Conservation (phyloP, 768 basidiomycete species). For the Russula brevipes region DNA sequence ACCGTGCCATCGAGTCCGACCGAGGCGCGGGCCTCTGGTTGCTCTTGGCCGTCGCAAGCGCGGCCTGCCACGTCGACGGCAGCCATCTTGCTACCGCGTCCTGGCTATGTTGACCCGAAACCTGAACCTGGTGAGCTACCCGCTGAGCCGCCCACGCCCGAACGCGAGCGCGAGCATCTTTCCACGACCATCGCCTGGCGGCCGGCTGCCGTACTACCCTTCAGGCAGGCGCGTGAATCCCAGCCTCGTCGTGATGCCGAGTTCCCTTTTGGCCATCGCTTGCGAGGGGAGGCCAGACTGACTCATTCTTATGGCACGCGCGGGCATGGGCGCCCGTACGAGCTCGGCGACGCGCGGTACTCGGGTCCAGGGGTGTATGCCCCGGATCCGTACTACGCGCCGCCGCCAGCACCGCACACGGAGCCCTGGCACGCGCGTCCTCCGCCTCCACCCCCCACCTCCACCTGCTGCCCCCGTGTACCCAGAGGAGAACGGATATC, state of each 20-base stretch:
- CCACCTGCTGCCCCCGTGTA: not conserved
- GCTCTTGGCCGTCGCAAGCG: not conserved
- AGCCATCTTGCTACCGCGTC: conserved; percentile 4
- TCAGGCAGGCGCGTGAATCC: not conserved
- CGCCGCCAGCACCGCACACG: conserved; percentile 10
- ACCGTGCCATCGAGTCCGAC: not conserved
- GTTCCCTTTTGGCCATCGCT: not conserved
- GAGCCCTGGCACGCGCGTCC: conserved; percentile 14
- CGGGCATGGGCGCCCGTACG: conserved; percentile 18
- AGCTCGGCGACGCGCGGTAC: conserved; percentile 16
- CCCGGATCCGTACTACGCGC: conserved; percentile 17
- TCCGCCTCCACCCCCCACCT: too few species aligned
- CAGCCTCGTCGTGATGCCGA: not conserved
- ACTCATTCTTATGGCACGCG: not conserved
- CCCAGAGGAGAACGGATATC: not conserved
- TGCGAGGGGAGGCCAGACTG: not conserved
- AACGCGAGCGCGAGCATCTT: not conserved
- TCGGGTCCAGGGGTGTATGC: conserved; percentile 10
- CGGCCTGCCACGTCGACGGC: not conserved
- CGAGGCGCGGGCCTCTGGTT: not conserved
- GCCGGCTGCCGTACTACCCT: not conserved
- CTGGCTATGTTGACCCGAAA: conserved; percentile 26
- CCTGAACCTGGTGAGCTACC: conserved; percentile 14
- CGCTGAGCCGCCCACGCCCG: not conserved
- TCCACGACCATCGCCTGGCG: not conserved